phyloP scores from a whole-genome alignment of 345 rosid genomes.

The Brassica napus region Da-Ae NC_063440.1:10332001-10332500 shows the following conservation, averaged over 20 bases:
- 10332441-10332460: too few relatives aligned
- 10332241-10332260: neutral
- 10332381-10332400: neutral
- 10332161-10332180: neutral
- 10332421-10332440: too few relatives aligned
- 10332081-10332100: neutral
- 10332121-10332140: too few relatives aligned
- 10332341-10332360: neutral
- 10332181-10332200: neutral
- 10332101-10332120: neutral
- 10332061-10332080: neutral
- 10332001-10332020: constrained; percentile 3
- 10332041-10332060: neutral
- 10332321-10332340: neutral
- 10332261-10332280: neutral
- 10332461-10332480: too few relatives aligned
- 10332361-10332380: neutral
- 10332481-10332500: neutral
- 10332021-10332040: neutral
- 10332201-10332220: neutral
- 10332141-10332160: too few relatives aligned
- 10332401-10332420: too few relatives aligned
- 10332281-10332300: neutral
- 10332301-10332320: neutral
- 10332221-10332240: neutral